Evolutionary conservation across 331 rosid genomes (phyloP).

Genomic region (Saraca asoca): DNA sequence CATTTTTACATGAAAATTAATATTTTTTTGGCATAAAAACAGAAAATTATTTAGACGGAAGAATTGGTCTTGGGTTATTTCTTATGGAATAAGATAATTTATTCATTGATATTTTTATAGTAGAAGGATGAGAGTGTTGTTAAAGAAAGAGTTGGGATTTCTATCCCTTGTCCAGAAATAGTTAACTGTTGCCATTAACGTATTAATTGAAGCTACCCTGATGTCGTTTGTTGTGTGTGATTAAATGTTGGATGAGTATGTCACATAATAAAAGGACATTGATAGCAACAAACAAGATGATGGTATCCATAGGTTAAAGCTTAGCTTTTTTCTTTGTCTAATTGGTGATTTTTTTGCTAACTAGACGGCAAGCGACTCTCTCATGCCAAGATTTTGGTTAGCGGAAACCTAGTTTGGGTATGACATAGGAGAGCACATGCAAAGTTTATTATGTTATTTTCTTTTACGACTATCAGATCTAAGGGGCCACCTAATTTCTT

Average conservation of each 20-base stretch:
- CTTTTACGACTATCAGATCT: slow-evolving; percentile 16
- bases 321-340: not conserved
- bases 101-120: not conserved
- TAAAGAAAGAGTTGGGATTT: not conserved
- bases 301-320: slow-evolving; percentile 12
- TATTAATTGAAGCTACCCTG: not conserved
- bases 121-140: not conserved
- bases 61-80: no score
- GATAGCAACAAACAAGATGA: slow-evolving; percentile 16
- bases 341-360: not conserved
- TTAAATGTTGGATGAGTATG: slow-evolving; percentile 7
- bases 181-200: not conserved
- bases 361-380: slow-evolving; percentile 1
- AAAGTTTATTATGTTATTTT: slow-evolving; percentile 30
- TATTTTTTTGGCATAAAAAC: no score
- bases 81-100: no score
- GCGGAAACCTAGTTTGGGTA: slow-evolving; percentile 24
- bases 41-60: no score
- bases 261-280: slow-evolving; percentile 22
- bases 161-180: not conserved
- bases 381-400: slow-evolving; percentile 32
- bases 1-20: no score
- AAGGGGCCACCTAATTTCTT: slow-evolving; percentile 13
- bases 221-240: not conserved
- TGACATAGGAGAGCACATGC: slow-evolving; percentile 12